Percentiles rank a stretch among this genome's conserved stretches.
Evolutionary conservation across 176 grass and related monocot genomes (phyloP).

Genomic region (Eleusine indica): DNA sequence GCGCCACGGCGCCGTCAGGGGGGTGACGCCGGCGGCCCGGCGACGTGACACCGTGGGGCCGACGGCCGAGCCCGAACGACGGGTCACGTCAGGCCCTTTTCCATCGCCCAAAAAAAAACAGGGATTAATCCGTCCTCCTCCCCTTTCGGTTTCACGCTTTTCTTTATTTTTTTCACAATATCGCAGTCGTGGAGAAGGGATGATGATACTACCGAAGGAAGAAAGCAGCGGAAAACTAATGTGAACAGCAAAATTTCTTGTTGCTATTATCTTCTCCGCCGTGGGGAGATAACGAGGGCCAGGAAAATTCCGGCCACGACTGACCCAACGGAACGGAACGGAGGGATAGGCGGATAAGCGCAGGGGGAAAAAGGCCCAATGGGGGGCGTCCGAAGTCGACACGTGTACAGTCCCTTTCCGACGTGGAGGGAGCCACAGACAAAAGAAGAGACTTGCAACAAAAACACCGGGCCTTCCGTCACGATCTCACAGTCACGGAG

Average conservation of each 20-base stretch:
- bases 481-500: no score
- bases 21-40: constrained; percentile 30
- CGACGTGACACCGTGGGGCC: not conserved
- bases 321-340: constrained; percentile 1
- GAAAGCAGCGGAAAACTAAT: not conserved
- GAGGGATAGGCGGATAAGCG: constrained; percentile 45
- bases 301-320: constrained; percentile 15
- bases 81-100: constrained; percentile 38
- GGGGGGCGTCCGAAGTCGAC: not conserved
- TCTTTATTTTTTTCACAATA: not conserved
- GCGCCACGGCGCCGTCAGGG: not conserved
- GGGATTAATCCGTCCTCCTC: not conserved
- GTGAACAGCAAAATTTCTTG: not conserved
- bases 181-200: not conserved
- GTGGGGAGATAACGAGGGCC: constrained; percentile 45
- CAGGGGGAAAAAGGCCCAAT: constrained; percentile 23
- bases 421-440: constrained; percentile 26
- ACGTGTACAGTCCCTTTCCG: constrained; percentile 29
- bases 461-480: constrained; percentile 1
- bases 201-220: constrained; percentile 25
- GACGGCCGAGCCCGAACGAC: not conserved
- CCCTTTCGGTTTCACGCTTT: not conserved
- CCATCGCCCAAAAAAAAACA: constrained; percentile 18
- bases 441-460: not conserved
- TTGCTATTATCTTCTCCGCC: constrained; percentile 25